Base-by-base conservation (phyloP, 1,139 yeast species). In the Diutina siamensis region DNA sequence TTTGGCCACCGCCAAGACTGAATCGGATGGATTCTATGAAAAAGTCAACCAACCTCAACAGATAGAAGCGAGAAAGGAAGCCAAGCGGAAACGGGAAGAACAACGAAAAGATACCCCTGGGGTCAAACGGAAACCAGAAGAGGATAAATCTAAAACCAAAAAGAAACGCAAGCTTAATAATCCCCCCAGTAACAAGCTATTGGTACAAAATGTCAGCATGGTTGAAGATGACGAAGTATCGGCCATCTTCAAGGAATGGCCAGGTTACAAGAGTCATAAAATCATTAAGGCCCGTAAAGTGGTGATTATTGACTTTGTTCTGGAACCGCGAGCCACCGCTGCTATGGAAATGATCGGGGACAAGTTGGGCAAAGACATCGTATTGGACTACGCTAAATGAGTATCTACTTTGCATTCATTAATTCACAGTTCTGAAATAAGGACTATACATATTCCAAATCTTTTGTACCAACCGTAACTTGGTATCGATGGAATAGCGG, bases 381-480 rank as follows among this genome's bases (percentile, higher is more conserved):
- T 38, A 4, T 20, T 38, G 5, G 42, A 38, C 15, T 38, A 38
- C 32, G 42, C 31, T 17, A 38, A 38, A 20, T 38, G n/a, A 15
- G 3, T 12, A 18, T n/a, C 20, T n/a, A n/a, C n/a, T n/a, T n/a
- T n/a, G n/a, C n/a, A n/a, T n/a, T n/a, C n/a, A n/a, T n/a, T 48
- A 59, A 31, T 31, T 31, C 12, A 10, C 5, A 9, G 5, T 31
- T 48, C 67, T 59, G 51, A 67, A 65, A 45, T 63, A 67, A 12
- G 56, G 60, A 3, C 76, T 72, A 52, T 77, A 78, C 53, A 68
- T 68, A 52, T 74, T 76, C 73, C 81, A 75, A 13, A 80, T 67
- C 54, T 83, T 71, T 40, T 64, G 63, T 4, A 80, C 61, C 3
- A 76, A 68, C 3, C 21, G 59, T 52, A 20, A 54, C 53, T 32